Percentiles rank a stretch among this genome's conserved stretches.
These are phyloP conservation scores for Candida piceae DNA, from an alignment of 805 yeast species.

Conservation along the genomic window DNA sequence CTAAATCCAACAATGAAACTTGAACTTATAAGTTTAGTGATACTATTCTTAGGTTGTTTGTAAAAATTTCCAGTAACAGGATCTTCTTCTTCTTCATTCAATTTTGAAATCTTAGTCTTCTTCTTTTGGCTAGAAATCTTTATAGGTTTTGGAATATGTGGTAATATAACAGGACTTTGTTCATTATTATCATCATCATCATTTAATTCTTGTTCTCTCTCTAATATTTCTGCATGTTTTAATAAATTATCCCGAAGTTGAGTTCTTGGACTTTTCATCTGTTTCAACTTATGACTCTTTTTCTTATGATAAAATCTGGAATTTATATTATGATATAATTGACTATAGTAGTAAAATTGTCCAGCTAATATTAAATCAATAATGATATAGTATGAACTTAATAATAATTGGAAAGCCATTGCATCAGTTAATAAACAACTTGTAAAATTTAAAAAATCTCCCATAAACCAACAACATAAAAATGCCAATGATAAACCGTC, in stretches of 20 bases:
- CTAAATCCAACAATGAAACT: slow-evolving; percentile 28
- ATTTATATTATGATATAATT: slow-evolving; percentile 33
- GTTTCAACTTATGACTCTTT: slow-evolving; percentile 11
- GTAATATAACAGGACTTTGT: too few relatives aligned
- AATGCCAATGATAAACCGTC: slow-evolving; percentile 63
- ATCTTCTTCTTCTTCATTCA: neutral
- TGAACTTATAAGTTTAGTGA: slow-evolving; percentile 22
- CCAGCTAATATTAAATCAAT: slow-evolving; percentile 41
- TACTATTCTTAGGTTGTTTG: slow-evolving; percentile 9
- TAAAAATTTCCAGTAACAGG: slow-evolving; percentile 1
- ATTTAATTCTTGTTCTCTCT: slow-evolving; percentile 2
- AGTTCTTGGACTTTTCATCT: slow-evolving; percentile 21
- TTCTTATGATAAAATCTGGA: slow-evolving; percentile 23
- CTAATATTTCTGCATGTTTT: slow-evolving; percentile 4
- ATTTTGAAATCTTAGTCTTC: too few relatives aligned
- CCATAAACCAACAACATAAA: slow-evolving; percentile 58
- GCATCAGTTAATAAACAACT: slow-evolving; percentile 46
- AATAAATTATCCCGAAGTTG: slow-evolving; percentile 18
- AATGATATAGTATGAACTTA: slow-evolving; percentile 44
- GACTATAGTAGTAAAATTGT: slow-evolving; percentile 46
- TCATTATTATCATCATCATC: slow-evolving; percentile 1
- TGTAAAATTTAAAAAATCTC: slow-evolving; percentile 51
- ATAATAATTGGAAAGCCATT: slow-evolving; percentile 40
- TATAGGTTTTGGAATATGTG: too few relatives aligned
- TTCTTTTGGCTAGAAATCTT: neutral